These are phyloP conservation scores for Candida sp. DNA, from an alignment of 1,139 yeast genomes.

Conservation along the genomic window DNA sequence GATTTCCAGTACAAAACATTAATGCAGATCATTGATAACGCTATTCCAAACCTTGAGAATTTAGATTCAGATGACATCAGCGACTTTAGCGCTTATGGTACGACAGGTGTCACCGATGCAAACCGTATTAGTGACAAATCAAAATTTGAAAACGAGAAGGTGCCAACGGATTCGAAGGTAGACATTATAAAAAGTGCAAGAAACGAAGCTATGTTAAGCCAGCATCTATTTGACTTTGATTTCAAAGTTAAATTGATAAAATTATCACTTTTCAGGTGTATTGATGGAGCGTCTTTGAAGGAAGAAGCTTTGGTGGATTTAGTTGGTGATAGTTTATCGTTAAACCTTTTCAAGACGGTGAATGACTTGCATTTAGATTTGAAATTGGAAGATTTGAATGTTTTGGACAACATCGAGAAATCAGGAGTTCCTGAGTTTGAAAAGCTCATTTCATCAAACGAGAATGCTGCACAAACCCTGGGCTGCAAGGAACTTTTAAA, in stretches of 20 bases:
- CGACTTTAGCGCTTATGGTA: conserved; percentile 34
- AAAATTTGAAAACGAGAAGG: conserved; percentile 4
- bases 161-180: not conserved
- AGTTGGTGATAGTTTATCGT: conserved; percentile 59
- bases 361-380: conserved; percentile 67
- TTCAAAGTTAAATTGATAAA: conserved; percentile 65
- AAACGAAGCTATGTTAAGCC: conserved; percentile 28
- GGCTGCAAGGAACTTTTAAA: conserved; percentile 47
- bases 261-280: conserved; percentile 66
- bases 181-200: conserved; percentile 5
- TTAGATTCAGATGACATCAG: conserved; percentile 23
- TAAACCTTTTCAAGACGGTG: conserved; percentile 59
- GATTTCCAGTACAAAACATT: conserved; percentile 89
- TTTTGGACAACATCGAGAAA: conserved; percentile 74
- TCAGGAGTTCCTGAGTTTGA: conserved; percentile 64
- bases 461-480: conserved; percentile 18
- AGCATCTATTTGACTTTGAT: conserved; percentile 66
- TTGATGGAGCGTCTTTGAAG: conserved; percentile 54
- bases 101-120: conserved; percentile 10
- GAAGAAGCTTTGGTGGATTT: conserved; percentile 73
- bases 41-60: conserved; percentile 59
- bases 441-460: conserved; percentile 65
- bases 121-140: conserved; percentile 6
- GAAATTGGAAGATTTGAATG: conserved; percentile 57
- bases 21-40: conserved; percentile 70